Evolutionary conservation across 2,329 filamentous ascomycete species (phyloP), one percentile per base, ranked within the genome.

Genomic region (Sarocladium kiliense): DNA sequence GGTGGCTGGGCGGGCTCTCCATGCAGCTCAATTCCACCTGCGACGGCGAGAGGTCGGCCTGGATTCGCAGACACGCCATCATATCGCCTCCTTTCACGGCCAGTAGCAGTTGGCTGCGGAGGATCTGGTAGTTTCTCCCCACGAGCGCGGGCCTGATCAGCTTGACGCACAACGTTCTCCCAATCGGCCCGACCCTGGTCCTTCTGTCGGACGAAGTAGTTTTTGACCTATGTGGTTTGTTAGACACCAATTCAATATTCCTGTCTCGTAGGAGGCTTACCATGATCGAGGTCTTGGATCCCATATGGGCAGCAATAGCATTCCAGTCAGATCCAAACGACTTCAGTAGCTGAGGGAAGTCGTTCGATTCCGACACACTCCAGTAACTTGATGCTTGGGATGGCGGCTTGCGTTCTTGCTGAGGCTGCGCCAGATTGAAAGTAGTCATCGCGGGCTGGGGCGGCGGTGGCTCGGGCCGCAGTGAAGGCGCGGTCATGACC

Each of bases 231-330:
- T 10, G 5, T n/a, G 30, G 32, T 25, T 23, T 7, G 21, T 30
- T 53, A 25, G 30, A 26, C 10, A 12, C 4, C 25, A 12, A 5
- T 61, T 56, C 47, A 34, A 7, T 14, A 26, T 42, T 39, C 64
- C 55, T n/a, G 25, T 18, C 14, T 41, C 23, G 3, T 32, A 6
- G 19, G 37, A 16, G 23, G 16, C 78, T 68, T 76, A 89, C 89
- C 89, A 94, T 94, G n/a, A 88, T 88, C 55, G 87, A 81, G 18
- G 89, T 93, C 71, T 93, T 93, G 3, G 88, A 90, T 51, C 87
- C 86, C 87, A 94, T 91, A 63, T 90, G 84, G 53, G 77, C 77
- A 39, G 89, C 87, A 69, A 93, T 93, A 3, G 81, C 82, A 50
- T 75, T 74, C 82, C 88, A 94, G 66, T 94, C 88, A 16, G 86